These are phyloP conservation scores for Botryotinia globosa DNA, from an alignment of 2,329 filamentous ascomycete species.

Conservation along the genomic window DNA sequence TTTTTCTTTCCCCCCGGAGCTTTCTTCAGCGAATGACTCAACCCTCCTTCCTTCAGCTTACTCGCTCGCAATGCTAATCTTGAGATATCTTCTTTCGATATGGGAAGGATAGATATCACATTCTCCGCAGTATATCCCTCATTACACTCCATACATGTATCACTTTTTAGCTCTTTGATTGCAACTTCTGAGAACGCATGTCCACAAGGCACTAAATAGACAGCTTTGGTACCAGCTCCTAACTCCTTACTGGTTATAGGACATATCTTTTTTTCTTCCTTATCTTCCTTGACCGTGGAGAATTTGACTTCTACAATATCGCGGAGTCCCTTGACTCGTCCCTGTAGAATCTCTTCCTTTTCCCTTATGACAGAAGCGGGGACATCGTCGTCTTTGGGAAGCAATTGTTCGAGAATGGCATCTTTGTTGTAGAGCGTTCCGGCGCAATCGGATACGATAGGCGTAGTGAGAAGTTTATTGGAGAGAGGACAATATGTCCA, in stretches of 20 bases:
- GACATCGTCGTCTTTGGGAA: constrained; percentile 52
- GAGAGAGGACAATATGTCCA: constrained; percentile 91
- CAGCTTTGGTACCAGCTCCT: constrained; percentile 73
- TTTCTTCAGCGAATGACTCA: constrained; percentile 89
- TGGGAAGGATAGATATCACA: constrained; percentile 78
- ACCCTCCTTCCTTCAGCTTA: constrained; percentile 65
- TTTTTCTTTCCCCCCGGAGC: constrained; percentile 69
- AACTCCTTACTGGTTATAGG: constrained; percentile 85
- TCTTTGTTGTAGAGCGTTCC: constrained; percentile 96
- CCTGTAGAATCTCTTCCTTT: constrained; percentile 58
- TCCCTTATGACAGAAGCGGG: constrained; percentile 45
- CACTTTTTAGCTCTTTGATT: constrained; percentile 74
- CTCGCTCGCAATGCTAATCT: constrained; percentile 64
- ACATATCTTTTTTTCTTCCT: constrained; percentile 68
- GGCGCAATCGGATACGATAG: constrained; percentile 75
- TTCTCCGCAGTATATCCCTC: constrained; percentile 70
- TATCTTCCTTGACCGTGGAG: constrained; percentile 45
- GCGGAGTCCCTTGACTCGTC: constrained; percentile 71
- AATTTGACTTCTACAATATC: constrained; percentile 89
- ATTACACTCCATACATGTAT: constrained; percentile 68
- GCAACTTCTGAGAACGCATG: constrained; percentile 90
- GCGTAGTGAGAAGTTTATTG: constrained; percentile 63
- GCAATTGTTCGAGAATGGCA: constrained; percentile 69
- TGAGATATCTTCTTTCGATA: constrained; percentile 66
- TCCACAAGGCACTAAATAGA: constrained; percentile 91